Conservation (phyloP, 2,329 filamentous ascomycete genomes). For the Lasiodiplodia hormozganensis region DNA sequence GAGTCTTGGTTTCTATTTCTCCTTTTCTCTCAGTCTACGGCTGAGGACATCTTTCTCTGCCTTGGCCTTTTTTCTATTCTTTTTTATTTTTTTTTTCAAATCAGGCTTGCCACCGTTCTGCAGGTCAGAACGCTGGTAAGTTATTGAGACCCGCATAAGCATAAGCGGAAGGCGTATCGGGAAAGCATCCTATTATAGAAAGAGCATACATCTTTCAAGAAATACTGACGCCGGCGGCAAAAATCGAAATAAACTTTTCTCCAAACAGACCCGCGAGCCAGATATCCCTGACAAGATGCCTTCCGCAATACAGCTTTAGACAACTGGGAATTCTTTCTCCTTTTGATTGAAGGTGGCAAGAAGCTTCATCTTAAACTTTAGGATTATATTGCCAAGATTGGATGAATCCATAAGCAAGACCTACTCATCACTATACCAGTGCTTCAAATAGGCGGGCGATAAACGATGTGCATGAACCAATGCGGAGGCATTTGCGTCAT, state of each 20-base stretch:
- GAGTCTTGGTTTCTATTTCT: not conserved
- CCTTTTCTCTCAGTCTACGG: not conserved
- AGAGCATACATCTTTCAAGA: not conserved
- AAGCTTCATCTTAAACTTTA: too few species aligned
- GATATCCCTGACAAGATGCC: too few species aligned
- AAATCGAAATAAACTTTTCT: too few species aligned
- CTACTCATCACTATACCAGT: too few species aligned
- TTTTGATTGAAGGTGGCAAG: too few species aligned
- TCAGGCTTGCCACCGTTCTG: not conserved
- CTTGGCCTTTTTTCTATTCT: not conserved
- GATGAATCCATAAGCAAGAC: not conserved
- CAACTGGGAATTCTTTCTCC: too few species aligned
- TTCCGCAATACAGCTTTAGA: too few species aligned
- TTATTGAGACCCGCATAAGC: not conserved
- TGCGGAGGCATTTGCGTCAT: not conserved
- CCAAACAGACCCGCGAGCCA: too few species aligned
- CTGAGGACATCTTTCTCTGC: not conserved
- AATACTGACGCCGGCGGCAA: too few species aligned
- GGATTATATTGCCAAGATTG: too few species aligned
- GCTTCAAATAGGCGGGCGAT: not conserved
- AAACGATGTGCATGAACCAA: not conserved
- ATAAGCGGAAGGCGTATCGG: not conserved
- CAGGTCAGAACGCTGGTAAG: not conserved
- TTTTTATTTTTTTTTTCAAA: not conserved
- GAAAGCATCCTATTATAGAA: not conserved